These are phyloP conservation scores for Lathyrus oleraceus DNA, from an alignment of 306 rosid species.

Conservation along the genomic window DNA sequence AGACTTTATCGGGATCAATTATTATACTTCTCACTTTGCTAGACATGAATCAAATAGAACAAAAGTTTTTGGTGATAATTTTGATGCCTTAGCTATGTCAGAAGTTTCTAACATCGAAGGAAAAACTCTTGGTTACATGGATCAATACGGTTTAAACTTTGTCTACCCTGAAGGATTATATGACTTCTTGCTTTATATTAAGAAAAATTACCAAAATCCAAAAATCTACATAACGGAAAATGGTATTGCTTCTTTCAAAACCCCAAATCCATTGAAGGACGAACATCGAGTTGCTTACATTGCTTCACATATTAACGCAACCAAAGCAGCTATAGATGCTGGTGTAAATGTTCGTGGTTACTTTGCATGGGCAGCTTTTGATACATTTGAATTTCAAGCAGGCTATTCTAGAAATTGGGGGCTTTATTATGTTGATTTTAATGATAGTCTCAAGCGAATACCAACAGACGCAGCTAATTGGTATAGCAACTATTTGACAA, in stretches of 20 bases:
- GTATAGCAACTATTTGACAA: not conserved
- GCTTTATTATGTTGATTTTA: slow-evolving; percentile 36
- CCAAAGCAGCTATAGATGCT: slow-evolving; percentile 6
- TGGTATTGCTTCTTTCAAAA: not conserved
- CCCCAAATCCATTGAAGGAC: not conserved
- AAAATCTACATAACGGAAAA: slow-evolving; percentile 45
- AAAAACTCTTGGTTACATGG: slow-evolving; percentile 36
- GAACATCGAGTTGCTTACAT: not conserved
- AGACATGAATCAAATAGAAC: slow-evolving; percentile 12
- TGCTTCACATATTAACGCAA: not conserved
- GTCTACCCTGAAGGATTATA: slow-evolving; percentile 42
- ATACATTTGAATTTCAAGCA: slow-evolving; percentile 34
- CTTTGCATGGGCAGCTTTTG: slow-evolving; percentile 37
- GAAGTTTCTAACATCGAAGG: slow-evolving; percentile 25
- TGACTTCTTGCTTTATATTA: slow-evolving; percentile 17
- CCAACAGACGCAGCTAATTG: slow-evolving; percentile 17
- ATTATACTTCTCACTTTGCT: slow-evolving; percentile 39
- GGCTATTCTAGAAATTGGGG: slow-evolving; percentile 31
- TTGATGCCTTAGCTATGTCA: slow-evolving; percentile 2
- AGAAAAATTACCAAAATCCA: slow-evolving; percentile 33
- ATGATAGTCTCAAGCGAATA: slow-evolving; percentile 23
- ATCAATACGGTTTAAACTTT: not conserved
- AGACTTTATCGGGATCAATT: slow-evolving; percentile 43
- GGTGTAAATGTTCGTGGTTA: slow-evolving; percentile 43
- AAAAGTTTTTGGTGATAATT: not conserved